These are phyloP conservation scores for Ramaria sp. DNA, from an alignment of 768 basidiomycete species.

Conservation along the genomic window DNA sequence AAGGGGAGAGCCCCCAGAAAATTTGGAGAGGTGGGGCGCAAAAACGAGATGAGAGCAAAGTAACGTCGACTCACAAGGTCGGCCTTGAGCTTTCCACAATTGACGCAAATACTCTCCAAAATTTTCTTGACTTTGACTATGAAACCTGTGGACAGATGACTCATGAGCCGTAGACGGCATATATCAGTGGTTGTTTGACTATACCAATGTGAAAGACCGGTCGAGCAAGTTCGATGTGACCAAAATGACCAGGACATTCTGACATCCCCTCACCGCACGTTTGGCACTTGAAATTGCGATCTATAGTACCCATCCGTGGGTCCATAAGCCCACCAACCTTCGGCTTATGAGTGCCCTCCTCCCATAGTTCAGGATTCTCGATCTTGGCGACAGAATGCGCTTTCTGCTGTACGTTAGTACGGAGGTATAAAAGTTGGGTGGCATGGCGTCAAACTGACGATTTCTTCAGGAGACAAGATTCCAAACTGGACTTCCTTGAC, in stretches of 20 bases:
- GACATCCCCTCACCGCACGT: conserved; percentile 99
- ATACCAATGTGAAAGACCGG: conserved; percentile 96
- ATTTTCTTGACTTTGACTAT: conserved; percentile 99
- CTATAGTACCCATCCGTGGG: conserved; percentile 95
- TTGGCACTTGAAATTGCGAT: conserved; percentile 97
- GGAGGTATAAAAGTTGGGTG: neutral
- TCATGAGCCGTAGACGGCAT: neutral
- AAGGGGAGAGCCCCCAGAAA: conserved; percentile 98
- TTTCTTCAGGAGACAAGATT: conserved; percentile 97
- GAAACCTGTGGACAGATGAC: conserved; percentile 49
- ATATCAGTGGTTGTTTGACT: conserved; percentile 18
- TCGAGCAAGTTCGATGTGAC: conserved; percentile 92
- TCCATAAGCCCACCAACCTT: conserved; percentile 96
- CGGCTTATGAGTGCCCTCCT: conserved; percentile 81
- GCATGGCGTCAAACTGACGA: conserved; percentile 44
- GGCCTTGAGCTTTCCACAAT: conserved; percentile 95
- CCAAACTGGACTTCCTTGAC: conserved; percentile 98
- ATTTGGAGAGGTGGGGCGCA: conserved; percentile 83
- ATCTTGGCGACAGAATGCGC: conserved; percentile 97
- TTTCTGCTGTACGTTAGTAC: conserved; percentile 51
- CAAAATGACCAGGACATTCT: conserved; percentile 98
- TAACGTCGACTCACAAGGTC: conserved; percentile 83
- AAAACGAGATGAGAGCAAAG: conserved; percentile 76
- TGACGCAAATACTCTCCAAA: conserved; percentile 95
- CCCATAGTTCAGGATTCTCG: conserved; percentile 98